Conservation (phyloP, 2,329 filamentous ascomycete species). For the Aspergillus pseudoglaucus region DNA sequence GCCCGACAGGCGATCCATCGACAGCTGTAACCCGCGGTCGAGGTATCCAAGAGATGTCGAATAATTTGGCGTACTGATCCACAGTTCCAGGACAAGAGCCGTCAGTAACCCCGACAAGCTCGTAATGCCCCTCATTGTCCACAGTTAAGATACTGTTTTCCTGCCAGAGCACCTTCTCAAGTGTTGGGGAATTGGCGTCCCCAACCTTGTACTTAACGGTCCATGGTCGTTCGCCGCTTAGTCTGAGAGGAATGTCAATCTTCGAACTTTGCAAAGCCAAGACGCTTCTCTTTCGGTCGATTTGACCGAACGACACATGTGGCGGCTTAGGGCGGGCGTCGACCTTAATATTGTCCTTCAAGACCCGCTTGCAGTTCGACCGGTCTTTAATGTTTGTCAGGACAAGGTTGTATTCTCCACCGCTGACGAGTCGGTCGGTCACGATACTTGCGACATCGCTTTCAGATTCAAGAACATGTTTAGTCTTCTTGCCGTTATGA, state of each 20-base stretch:
- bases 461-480: constrained; percentile 60
- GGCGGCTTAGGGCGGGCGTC: constrained; percentile 83
- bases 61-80: constrained; percentile 65
- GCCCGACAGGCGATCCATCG: constrained; percentile 41
- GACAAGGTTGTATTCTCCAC: constrained; percentile 84
- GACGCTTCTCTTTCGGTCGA: constrained; percentile 71
- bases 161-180: constrained; percentile 44
- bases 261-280: constrained; percentile 69
- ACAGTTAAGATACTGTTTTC: constrained; percentile 66
- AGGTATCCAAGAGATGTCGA: constrained; percentile 78
- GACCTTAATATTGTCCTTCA: constrained; percentile 80
- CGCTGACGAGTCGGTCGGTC: constrained; percentile 67
- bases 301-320: constrained; percentile 73
- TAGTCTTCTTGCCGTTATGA: constrained; percentile 76
- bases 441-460: constrained; percentile 61
- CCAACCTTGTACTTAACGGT: constrained; percentile 67
- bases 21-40: constrained; percentile 66
- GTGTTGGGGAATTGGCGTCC: constrained; percentile 46
- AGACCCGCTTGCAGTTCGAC: constrained; percentile 75
- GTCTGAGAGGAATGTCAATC: constrained; percentile 70
- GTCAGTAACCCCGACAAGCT: constrained; percentile 72
- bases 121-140: constrained; percentile 64
- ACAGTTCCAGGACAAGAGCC: constrained; percentile 74
- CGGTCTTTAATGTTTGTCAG: constrained; percentile 81
- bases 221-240: constrained; percentile 85